Base-by-base conservation (phyloP, 2,329 filamentous ascomycete genomes). In the Scedosporium apiospermum region DNA sequence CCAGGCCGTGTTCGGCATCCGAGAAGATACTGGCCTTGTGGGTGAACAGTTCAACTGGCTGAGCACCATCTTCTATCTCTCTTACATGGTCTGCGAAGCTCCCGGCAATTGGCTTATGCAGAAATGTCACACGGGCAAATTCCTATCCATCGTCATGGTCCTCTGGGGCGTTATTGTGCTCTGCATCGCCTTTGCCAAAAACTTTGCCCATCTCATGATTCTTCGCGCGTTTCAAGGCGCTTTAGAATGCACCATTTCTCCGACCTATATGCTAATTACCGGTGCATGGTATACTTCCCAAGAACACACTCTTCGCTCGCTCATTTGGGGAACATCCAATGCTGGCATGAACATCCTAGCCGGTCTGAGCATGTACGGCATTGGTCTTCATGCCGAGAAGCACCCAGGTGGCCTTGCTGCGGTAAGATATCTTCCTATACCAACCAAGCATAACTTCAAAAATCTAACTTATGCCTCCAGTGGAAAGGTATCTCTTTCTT, bases 281-380 rank as follows among this genome's bases (percentile, higher is more conserved):
- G 30, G 30, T 34, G 30, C 30, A 34, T 34, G 30, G 30, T 34
- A 62, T 65, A 34, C 30, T 34, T 69, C 70, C 1, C 66, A 65
- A 14, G 72, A 73, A 58, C 70, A 74, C 53, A 68, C 70, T 3
- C 58, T 70, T 0, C 67, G 71, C 2, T 69, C 69, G n/a, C 55
- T 72, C 27, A 68, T 73, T 21, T 73, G 71, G 71, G 70, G 69
- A 14, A 73, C 71, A 1, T 68, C 71, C 0, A 72, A 73, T 44
- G 68, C 68, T 1, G 71, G 71, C 2, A 71, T 74, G 67, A 69
- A 70, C 49, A 71, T 73, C 51, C 65, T 73, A 42, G 68, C 70
- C 7, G 66, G 69, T 6, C 65, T 73, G 2, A 69, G 68, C 60
- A 72, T 69, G 63, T 72, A 71, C 53, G 68, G 64, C 3, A 69